Evolutionary conservation across 139 green algal species (phyloP).

Genomic region (Volvox reticuliferus): DNA sequence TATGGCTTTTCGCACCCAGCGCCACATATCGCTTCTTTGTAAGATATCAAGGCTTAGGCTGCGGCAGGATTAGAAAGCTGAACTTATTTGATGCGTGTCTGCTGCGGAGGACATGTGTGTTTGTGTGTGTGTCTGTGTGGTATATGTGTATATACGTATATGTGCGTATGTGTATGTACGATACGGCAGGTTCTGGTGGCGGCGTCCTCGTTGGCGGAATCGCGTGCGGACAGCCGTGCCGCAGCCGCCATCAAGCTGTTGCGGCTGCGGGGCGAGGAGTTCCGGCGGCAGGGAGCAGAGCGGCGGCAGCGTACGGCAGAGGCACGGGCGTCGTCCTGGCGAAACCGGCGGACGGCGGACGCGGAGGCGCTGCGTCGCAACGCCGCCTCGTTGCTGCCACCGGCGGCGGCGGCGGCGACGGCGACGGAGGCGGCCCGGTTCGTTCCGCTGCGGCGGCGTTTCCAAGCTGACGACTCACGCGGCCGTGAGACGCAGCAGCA

Average conservation of each 20-base stretch:
- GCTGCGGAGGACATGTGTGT: not conserved
- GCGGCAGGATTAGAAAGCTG: not conserved
- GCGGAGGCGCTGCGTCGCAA: not conserved
- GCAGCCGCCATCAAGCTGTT: not conserved
- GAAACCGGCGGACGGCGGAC: not conserved
- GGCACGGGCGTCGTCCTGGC: not conserved
- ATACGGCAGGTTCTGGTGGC: not conserved
- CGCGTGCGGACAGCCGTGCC: not conserved
- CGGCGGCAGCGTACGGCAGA: not conserved
- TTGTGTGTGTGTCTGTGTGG: not conserved
- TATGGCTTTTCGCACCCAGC: too few species aligned
- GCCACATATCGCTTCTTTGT: not conserved
- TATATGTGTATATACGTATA: not conserved
- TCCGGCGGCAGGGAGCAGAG: not conserved
- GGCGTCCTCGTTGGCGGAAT: not conserved
- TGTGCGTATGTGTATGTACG: too few species aligned
- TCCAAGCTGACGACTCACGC: not conserved
- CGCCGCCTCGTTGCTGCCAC: not conserved
- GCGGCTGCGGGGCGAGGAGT: not conserved
- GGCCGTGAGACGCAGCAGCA: not conserved
- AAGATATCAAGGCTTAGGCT: too few species aligned
- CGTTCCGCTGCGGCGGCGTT: not conserved
- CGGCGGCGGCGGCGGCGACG: not conserved
- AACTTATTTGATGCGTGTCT: not conserved
- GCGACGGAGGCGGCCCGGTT: not conserved